These are phyloP conservation scores for Coniochaeta pulveracea DNA, from an alignment of 2,329 filamentous ascomycete genomes.

Conservation along the genomic window DNA sequence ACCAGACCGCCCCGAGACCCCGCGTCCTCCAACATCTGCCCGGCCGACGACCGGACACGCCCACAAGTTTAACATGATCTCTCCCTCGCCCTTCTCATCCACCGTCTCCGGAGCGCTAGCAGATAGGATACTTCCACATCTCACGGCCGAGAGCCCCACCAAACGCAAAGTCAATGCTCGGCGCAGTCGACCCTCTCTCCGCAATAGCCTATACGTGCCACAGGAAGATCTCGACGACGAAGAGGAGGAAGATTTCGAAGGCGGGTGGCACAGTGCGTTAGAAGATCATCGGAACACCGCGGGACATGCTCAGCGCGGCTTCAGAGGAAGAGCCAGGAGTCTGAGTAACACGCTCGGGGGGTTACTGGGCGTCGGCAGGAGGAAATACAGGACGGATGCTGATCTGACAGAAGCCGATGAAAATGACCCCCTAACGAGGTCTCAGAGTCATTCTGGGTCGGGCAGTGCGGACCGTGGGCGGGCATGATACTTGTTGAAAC, in stretches of 20 bases:
- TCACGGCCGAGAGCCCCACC: conserved; percentile 6
- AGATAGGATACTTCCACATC: conserved; percentile 37
- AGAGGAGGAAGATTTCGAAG: conserved; percentile 6
- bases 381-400: too few species aligned
- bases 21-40: conserved; percentile 18
- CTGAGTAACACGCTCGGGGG: conserved; percentile 26
- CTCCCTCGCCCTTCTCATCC: conserved; percentile 47
- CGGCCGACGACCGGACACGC: conserved; percentile 24
- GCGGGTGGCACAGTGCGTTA: neutral
- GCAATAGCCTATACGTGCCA: conserved; percentile 43
- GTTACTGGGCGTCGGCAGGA: conserved; percentile 21
- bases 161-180: conserved; percentile 27
- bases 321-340: conserved; percentile 24
- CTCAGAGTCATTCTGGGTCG: too few species aligned
- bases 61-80: conserved; percentile 39
- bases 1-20: conserved; percentile 13
- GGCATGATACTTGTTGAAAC: too few species aligned
- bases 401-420: neutral
- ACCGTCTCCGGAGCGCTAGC: conserved; percentile 47
- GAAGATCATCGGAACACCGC: conserved; percentile 9
- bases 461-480: too few species aligned
- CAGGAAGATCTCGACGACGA: conserved; percentile 26
- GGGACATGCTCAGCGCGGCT: conserved; percentile 8
- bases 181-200: conserved; percentile 36
- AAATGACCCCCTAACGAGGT: too few species aligned